A percentile compares a stretch with the other conserved stretches of the same genome.
Conservation (phyloP, 179 eudicot genomes). For the Camellia oleifera region DNA sequence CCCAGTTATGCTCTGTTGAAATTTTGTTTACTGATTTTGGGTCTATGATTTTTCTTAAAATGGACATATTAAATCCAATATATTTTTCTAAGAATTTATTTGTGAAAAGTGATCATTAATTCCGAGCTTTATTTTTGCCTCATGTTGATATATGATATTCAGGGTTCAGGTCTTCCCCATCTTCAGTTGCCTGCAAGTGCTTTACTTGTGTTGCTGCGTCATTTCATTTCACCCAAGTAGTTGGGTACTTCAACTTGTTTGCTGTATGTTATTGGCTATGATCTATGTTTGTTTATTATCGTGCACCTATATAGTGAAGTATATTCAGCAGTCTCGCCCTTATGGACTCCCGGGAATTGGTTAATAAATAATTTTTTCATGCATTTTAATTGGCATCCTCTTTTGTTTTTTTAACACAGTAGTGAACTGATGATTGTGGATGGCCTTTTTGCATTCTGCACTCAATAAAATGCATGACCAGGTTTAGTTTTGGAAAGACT, state of each 20-base stretch:
- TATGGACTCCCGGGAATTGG: background rate
- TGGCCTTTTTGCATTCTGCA: no score
- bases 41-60: background rate
- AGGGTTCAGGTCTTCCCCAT: background rate
- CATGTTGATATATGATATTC: background rate
- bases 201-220: background rate
- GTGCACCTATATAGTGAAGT: background rate
- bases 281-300: background rate
- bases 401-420: no score
- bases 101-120: background rate
- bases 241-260: background rate
- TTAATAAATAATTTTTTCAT: background rate
- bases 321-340: background rate
- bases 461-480: no score
- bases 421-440: no score
- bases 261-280: background rate
- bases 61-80: background rate
- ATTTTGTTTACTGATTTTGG: conserved; percentile 6
- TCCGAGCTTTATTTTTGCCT: background rate
- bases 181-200: background rate
- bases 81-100: background rate
- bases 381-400: no score
- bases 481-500: no score
- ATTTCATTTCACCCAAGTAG: background rate
- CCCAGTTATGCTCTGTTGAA: background rate